Evolutionary conservation across 2,329 filamentous ascomycete species (phyloP).

Genomic region (Clonostachys byssicola): DNA sequence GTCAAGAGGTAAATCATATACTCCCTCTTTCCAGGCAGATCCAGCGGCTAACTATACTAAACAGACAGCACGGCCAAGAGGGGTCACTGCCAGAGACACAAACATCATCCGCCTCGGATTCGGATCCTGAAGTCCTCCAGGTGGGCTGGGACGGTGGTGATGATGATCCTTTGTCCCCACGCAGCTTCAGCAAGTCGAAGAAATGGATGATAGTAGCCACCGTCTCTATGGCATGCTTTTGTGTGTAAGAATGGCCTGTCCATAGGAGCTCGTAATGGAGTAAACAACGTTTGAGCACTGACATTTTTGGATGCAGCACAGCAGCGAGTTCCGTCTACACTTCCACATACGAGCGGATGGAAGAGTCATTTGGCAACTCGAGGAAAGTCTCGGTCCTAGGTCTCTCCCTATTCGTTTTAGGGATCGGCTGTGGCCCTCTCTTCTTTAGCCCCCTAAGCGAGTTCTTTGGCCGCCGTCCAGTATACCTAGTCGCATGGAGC

Average conservation of each 20-base stretch:
- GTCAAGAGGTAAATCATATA: too few species aligned
- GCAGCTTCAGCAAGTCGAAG: constrained; percentile 58
- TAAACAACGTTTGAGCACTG: background rate
- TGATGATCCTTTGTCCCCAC: constrained; percentile 69
- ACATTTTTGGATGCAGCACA: constrained; percentile 49
- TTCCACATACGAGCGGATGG: constrained; percentile 73
- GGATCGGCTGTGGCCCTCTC: constrained; percentile 62
- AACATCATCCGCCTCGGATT: too few species aligned
- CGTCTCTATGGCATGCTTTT: constrained; percentile 69
- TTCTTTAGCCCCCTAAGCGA: constrained; percentile 62
- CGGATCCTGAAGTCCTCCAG: too few species aligned
- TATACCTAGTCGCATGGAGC: constrained; percentile 72
- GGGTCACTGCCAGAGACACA: too few species aligned
- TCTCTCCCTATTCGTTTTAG: constrained; percentile 77
- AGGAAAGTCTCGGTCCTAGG: constrained; percentile 74
- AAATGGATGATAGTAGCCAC: constrained; percentile 81
- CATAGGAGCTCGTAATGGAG: background rate
- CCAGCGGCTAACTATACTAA: too few species aligned
- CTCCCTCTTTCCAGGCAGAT: too few species aligned
- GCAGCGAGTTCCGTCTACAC: constrained; percentile 88
- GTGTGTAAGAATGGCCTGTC: constrained; percentile 66
- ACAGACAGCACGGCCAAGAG: too few species aligned
- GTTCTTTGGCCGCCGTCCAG: constrained; percentile 78
- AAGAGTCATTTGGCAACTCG: constrained; percentile 67
- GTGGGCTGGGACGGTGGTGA: constrained; percentile 73